Conservation (phyloP, 139 green algal genomes). For the Chlamydomonas asymmetrica region DNA sequence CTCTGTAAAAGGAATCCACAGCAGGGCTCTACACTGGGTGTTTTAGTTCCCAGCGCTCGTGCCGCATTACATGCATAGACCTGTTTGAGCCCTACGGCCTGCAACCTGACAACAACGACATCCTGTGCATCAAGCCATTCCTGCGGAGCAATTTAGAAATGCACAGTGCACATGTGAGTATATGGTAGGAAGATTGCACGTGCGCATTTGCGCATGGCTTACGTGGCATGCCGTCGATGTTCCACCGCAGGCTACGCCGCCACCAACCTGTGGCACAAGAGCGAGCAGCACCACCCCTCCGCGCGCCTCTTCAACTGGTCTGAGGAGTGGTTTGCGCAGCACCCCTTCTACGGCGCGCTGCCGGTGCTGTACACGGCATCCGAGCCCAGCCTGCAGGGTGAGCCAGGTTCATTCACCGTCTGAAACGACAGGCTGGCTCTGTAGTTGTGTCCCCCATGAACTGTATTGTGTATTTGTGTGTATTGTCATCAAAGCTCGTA, state of each 20-base stretch:
- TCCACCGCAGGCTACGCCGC: conserved; percentile 23
- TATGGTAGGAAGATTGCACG: too few relatives aligned
- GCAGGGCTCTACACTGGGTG: too few relatives aligned
- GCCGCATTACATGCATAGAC: too few relatives aligned
- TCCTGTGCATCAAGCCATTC: too few relatives aligned
- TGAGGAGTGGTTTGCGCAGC: conserved; percentile 32
- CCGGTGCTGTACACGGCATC: conserved; percentile 6
- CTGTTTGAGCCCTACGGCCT: too few relatives aligned
- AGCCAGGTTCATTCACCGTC: not conserved
- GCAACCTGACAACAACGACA: too few relatives aligned
- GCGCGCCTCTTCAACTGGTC: conserved; percentile 4
- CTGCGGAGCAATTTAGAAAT: too few relatives aligned
- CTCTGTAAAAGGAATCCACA: too few relatives aligned
- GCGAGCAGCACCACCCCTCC: conserved; percentile 3
- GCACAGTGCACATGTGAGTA: too few relatives aligned
- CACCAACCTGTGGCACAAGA: conserved; percentile 34
- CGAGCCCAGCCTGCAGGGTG: conserved; percentile 23
- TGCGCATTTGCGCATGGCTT: too few relatives aligned
- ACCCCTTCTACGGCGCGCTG: conserved; percentile 29
- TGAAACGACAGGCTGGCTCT: not conserved
- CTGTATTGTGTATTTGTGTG: not conserved
- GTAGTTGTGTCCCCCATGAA: not conserved
- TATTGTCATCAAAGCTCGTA: not conserved
- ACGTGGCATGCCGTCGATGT: too few relatives aligned
- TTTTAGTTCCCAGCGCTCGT: too few relatives aligned